phyloP scores from a whole-genome alignment of 2,329 filamentous ascomycete species.

The Zopfia rhizophila region DNA sequence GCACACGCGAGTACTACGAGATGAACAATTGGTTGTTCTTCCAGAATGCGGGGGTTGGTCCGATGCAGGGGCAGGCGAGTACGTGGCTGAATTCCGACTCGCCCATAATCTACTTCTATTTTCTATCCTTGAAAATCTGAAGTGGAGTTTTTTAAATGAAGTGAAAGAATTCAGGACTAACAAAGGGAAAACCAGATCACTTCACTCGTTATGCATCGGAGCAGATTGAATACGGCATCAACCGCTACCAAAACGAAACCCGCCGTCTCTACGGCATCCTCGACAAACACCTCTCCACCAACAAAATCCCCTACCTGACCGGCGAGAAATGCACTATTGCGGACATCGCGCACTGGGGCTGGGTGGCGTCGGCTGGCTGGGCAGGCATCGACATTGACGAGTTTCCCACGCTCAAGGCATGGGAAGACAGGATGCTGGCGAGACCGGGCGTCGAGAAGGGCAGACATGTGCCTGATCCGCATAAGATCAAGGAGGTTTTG shows the following conservation, averaged over 20 bases:
- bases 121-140: too few relatives aligned
- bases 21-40: conserved; percentile 77
- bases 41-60: conserved; percentile 82
- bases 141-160: too few relatives aligned
- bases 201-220: conserved; percentile 85
- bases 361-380: conserved; percentile 72
- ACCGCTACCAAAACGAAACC: conserved; percentile 85
- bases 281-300: conserved; percentile 72
- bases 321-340: conserved; percentile 72
- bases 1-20: conserved; percentile 79
- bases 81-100: too few relatives aligned
- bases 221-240: conserved; percentile 82
- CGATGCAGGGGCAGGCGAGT: conserved; percentile 80
- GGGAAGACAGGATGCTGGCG: conserved; percentile 76
- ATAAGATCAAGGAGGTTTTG: conserved; percentile 69
- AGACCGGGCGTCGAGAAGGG: conserved; percentile 80
- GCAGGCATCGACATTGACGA: conserved; percentile 75
- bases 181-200: conserved; percentile 74
- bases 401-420: conserved; percentile 79
- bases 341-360: conserved; percentile 84
- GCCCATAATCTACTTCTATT: too few relatives aligned
- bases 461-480: conserved; percentile 73
- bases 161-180: too few relatives aligned
- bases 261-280: conserved; percentile 83
- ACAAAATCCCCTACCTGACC: conserved; percentile 63